Conservation (phyloP, 306 rosid genomes). For the Morella rubra region DNA sequence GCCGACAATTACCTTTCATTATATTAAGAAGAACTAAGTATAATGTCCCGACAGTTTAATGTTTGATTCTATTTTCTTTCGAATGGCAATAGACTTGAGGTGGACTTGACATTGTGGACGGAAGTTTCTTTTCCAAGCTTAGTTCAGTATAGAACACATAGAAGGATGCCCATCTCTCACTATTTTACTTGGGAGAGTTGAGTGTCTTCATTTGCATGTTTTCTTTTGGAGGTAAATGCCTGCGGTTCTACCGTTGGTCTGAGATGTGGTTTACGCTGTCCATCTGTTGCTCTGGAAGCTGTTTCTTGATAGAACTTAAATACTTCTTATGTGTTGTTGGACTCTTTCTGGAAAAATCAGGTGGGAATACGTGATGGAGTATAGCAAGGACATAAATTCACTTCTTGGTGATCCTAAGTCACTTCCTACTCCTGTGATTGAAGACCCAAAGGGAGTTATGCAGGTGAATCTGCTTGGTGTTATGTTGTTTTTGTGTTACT, state of each 20-base stretch:
- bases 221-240: not conserved
- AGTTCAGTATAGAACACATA: not conserved
- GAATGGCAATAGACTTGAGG: not conserved
- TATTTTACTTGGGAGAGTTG: not conserved
- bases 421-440: slow-evolving; percentile 49
- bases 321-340: slow-evolving; percentile 16
- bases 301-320: not conserved
- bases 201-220: not conserved
- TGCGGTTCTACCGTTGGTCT: not conserved
- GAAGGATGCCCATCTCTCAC: no score
- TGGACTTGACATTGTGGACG: not conserved
- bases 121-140: not conserved
- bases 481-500: slow-evolving; percentile 3
- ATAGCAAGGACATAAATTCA: slow-evolving; percentile 73
- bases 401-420: slow-evolving; percentile 60
- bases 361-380: slow-evolving; percentile 89
- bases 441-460: slow-evolving; percentile 50
- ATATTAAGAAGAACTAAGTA: not conserved
- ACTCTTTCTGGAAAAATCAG: slow-evolving; percentile 39
- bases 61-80: not conserved
- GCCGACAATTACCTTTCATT: not conserved
- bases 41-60: not conserved
- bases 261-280: not conserved
- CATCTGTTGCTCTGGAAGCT: not conserved
- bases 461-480: slow-evolving; percentile 45